phyloP scores from a whole-genome alignment of 768 basidiomycete genomes.

The Leccinum obscurum region DNA sequence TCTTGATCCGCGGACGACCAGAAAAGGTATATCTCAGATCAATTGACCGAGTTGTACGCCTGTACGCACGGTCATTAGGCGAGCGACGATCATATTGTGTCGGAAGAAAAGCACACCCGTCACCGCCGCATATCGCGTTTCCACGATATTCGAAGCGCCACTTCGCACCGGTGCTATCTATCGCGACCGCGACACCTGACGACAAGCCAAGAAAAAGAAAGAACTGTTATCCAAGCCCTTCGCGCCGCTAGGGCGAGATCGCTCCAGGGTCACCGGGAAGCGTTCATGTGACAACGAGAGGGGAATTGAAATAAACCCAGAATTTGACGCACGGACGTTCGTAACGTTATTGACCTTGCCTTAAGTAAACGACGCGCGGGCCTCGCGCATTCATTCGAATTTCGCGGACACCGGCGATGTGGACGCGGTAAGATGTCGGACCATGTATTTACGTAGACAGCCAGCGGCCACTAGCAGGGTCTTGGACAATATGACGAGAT shows the following conservation, averaged over 20 bases:
- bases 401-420: slow-evolving; percentile 9
- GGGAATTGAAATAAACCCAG: not conserved
- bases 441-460: not conserved
- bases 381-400: slow-evolving; percentile 13
- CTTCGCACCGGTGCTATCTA: not conserved
- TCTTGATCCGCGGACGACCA: slow-evolving; percentile 29
- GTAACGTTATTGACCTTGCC: slow-evolving; percentile 13
- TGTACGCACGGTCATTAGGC: slow-evolving; percentile 18
- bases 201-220: not conserved
- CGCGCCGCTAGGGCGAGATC: slow-evolving; percentile 10
- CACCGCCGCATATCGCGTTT: slow-evolving; percentile 6
- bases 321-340: not conserved
- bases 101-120: not conserved
- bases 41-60: not conserved
- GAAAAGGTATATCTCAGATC: slow-evolving; percentile 27
- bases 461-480: not conserved
- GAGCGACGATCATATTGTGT: slow-evolving; percentile 25
- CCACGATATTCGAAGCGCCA: slow-evolving; percentile 6
- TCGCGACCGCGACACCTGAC: not conserved
- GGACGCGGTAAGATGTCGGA: slow-evolving; percentile 5
- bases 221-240: not conserved
- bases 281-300: slow-evolving; percentile 1
- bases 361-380: slow-evolving; percentile 18
- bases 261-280: slow-evolving; percentile 4
- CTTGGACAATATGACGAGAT: not conserved